A percentile compares a stretch with the other conserved stretches of the same genome.
Conservation (phyloP, 805 yeast species). For the Torulaspora delbrueckii region DNA sequence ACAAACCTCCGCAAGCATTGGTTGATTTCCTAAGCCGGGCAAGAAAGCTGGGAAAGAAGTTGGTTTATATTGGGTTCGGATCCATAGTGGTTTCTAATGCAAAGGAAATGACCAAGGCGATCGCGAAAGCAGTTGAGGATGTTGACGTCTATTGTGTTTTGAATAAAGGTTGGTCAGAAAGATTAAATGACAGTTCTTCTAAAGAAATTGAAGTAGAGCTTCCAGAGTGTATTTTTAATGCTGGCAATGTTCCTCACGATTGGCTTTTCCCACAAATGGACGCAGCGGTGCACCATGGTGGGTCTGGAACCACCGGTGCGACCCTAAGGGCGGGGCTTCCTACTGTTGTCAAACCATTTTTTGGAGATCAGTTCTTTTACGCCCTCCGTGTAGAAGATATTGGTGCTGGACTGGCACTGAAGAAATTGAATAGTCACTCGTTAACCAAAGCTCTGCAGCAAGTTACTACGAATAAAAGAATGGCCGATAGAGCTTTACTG, state of each 20-base stretch:
- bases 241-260: constrained; percentile 82
- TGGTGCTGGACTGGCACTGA: constrained; percentile 74
- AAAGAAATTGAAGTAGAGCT: constrained; percentile 40
- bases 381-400: constrained; percentile 83
- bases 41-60: constrained; percentile 51
- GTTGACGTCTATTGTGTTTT: constrained; percentile 83
- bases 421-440: constrained; percentile 58
- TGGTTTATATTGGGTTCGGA: constrained; percentile 93
- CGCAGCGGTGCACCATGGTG: constrained; percentile 97
- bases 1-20: constrained; percentile 57
- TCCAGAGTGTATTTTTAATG: constrained; percentile 63
- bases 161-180: constrained; percentile 93
- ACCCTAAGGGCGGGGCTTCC: constrained; percentile 82
- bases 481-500: constrained; percentile 59
- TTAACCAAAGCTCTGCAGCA: constrained; percentile 65
- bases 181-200: constrained; percentile 42
- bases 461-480: constrained; percentile 60
- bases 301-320: constrained; percentile 95
- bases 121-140: constrained; percentile 69
- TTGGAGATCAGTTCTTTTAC: constrained; percentile 93
- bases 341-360: constrained; percentile 87
- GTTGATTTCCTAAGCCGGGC: constrained; percentile 60
- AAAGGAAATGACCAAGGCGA: constrained; percentile 65
- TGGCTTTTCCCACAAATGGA: constrained; percentile 89
- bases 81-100: constrained; percentile 90